Evolutionary conservation across 2,329 filamentous ascomycete species (phyloP), one percentile per base, ranked within the genome.

Genomic region (Colletotrichum noveboracense): DNA sequence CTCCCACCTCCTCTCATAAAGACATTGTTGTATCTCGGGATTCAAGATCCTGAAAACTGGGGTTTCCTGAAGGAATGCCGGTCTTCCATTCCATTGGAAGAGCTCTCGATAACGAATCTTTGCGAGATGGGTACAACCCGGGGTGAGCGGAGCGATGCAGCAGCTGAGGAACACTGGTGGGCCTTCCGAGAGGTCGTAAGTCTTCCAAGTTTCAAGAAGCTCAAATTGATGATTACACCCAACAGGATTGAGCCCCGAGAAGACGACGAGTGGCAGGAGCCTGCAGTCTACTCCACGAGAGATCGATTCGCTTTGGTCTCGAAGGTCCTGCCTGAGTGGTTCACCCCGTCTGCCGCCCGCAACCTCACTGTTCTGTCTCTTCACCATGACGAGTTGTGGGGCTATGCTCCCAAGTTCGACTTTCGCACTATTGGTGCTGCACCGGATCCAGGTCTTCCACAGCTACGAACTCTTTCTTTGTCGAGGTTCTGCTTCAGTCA

Each of bases 401-500:
- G 87, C 2, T 88, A 83, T 78, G 82, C 82, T 5, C 86, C 86
- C 0, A 81, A 81, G 24, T 80, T 85, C 55, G 82, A 87, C 34
- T 81, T 87, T 14, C 78, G 79, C 1, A 36, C 26, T 24, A 71
- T 77, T 5, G 67, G 67, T 21, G 32, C 30, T 30, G 34, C 26
- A 2, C 18, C 56, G 14, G 56, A 62, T 24, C 24, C 36, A 2
- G 67, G 67, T 1, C 86, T 89, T 34, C 85, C 86, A 0, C 79
- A 81, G 1, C 83, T 89, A 6, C 82, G 82, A 36, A 80, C 83
- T 0, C 81, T 89, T 1, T 80, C 82, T 0, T 77, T 90, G 0
- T 85, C 86, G 1, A 84, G 84, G 2, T 86, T 84, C 24, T 81
- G 83, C 5, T 88, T 90, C 64, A 82, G 82, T 6, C 83, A 88